Conservation (phyloP, 129 eudicot species). For the Lactuca sativa region DNA sequence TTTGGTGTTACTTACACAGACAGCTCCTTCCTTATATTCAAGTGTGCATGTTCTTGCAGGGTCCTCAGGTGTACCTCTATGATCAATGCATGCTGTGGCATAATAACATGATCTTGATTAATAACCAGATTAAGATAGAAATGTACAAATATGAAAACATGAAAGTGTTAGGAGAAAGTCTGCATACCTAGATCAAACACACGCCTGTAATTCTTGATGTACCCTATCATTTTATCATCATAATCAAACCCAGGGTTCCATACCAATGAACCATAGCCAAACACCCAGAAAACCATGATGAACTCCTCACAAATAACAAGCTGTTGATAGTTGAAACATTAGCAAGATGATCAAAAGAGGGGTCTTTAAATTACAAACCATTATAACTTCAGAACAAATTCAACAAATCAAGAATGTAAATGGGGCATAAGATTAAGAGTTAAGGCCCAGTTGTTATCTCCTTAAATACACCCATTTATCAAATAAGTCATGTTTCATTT, state of each 20-base stretch:
- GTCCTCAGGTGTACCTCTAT: constrained; percentile 92
- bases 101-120: not conserved
- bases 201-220: constrained; percentile 75
- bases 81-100: constrained; percentile 91
- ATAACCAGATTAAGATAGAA: not conserved
- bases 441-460: too few species aligned
- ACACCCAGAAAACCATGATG: constrained; percentile 95
- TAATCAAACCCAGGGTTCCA: constrained; percentile 97
- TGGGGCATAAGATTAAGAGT: too few species aligned
- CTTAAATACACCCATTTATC: not conserved
- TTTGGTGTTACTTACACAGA: constrained; percentile 62
- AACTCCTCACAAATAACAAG: constrained; percentile 29
- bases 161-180: not conserved
- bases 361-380: not conserved
- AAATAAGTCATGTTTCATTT: not conserved
- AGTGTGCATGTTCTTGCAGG: constrained; percentile 97
- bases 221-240: constrained; percentile 86
- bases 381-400: not conserved
- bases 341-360: not conserved
- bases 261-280: constrained; percentile 95
- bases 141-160: not conserved
- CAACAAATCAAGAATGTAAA: not conserved
- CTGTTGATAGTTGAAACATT: constrained; percentile 20
- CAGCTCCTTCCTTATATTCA: constrained; percentile 66
- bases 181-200: constrained; percentile 85